phyloP scores from a whole-genome alignment of 495 filamentous ascomycete genomes.

The Hypoxylon perforatum region DNA sequence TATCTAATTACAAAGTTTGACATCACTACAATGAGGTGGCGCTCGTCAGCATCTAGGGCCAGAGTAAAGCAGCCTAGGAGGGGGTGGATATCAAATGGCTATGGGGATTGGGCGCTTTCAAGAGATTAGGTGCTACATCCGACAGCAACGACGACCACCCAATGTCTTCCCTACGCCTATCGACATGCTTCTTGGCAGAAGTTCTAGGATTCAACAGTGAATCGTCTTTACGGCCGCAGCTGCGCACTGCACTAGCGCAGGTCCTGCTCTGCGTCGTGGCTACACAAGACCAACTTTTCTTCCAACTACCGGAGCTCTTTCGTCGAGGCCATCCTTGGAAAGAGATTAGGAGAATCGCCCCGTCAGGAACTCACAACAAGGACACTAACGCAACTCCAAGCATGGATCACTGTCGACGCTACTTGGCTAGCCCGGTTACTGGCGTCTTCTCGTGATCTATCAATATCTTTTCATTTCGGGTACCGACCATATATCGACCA shows the following conservation, averaged over 20 bases:
- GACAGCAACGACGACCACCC: conserved; percentile 20
- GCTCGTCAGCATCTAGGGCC: conserved; percentile 22
- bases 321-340: background rate
- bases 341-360: conserved; percentile 6
- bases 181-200: conserved; percentile 30
- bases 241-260: conserved; percentile 36
- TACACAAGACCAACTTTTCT: conserved; percentile 14
- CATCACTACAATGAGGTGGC: conserved; percentile 36
- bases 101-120: conserved; percentile 5
- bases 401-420: conserved; percentile 9
- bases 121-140: conserved; percentile 30
- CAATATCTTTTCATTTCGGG: conserved; percentile 9
- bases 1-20: conserved; percentile 20
- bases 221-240: conserved; percentile 38
- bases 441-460: conserved; percentile 5
- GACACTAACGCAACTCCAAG: conserved; percentile 5
- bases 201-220: conserved; percentile 25
- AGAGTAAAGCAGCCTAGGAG: conserved; percentile 5
- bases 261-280: conserved; percentile 34
- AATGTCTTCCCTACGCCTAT: conserved; percentile 15
- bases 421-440: conserved; percentile 9
- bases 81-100: background rate
- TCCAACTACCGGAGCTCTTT: conserved; percentile 19
- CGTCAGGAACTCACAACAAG: background rate
- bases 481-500: conserved; percentile 7